These are phyloP conservation scores for Aspergillus aculeatinus DNA, from an alignment of 2,329 filamentous ascomycete genomes.

Conservation along the genomic window DNA sequence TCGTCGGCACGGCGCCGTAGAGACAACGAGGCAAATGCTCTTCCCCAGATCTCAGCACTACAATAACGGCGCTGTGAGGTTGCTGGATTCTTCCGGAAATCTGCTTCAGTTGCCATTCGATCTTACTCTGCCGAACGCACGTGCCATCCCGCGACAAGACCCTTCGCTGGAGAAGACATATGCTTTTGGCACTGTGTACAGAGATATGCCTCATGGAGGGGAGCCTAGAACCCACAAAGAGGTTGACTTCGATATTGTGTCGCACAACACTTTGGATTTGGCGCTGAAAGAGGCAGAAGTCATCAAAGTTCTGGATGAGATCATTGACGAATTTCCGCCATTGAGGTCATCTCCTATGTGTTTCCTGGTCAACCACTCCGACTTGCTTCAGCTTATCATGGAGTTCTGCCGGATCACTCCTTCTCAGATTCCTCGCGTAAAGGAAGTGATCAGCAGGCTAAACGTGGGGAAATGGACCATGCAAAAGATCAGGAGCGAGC, in stretches of 20 bases:
- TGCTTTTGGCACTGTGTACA: conserved; percentile 83
- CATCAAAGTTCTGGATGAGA: conserved; percentile 91
- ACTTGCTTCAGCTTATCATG: conserved; percentile 82
- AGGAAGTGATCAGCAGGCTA: conserved; percentile 81
- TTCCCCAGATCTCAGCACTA: conserved; percentile 85
- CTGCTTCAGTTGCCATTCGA: conserved; percentile 93
- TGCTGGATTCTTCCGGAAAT: conserved; percentile 82
- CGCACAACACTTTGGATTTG: conserved; percentile 74
- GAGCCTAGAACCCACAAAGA: conserved; percentile 82
- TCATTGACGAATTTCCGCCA: conserved; percentile 76
- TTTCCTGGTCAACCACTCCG: conserved; percentile 86
- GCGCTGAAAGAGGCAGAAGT: conserved; percentile 90
- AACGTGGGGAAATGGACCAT: conserved; percentile 79
- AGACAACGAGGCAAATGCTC: conserved; percentile 70
- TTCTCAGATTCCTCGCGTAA: conserved; percentile 67
- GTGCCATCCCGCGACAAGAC: conserved; percentile 69
- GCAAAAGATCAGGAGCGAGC: conserved; percentile 76
- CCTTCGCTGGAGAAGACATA: conserved; percentile 72
- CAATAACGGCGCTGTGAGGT: conserved; percentile 67
- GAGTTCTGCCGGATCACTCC: conserved; percentile 79
- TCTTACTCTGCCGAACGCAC: conserved; percentile 82
- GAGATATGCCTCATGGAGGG: conserved; percentile 73
- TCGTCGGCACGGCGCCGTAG: conserved; percentile 82
- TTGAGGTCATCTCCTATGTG: conserved; percentile 73
- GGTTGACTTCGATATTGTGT: conserved; percentile 96